A percentile compares a stretch with the other conserved stretches of the same genome.
Evolutionary conservation across 176 grass and related monocot genomes (phyloP).

Genomic region (Oryza meridionalis): DNA sequence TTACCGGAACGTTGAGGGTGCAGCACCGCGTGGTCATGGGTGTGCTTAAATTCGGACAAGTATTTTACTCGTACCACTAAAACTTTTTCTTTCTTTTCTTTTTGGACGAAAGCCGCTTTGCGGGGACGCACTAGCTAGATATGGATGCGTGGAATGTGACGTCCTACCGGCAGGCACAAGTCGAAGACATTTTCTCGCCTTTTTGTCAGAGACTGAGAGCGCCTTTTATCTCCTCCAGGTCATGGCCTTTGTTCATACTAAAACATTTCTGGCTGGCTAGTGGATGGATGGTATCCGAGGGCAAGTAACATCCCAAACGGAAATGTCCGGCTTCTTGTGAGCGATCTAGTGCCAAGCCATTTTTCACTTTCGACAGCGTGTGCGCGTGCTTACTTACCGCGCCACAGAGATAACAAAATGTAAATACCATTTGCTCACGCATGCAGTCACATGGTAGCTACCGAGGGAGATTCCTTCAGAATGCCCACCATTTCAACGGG

Average conservation of each 20-base stretch:
- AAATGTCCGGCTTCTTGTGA: conserved; percentile 1
- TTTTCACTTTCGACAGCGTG: neutral
- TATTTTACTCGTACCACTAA: neutral
- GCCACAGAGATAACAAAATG: neutral
- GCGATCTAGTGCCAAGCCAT: conserved; percentile 11
- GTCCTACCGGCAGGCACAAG: conserved; percentile 41
- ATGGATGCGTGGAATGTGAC: conserved; percentile 26
- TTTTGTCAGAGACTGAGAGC: neutral
- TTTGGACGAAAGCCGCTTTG: neutral
- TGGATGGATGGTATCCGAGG: conserved; percentile 35
- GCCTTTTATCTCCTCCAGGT: conserved; percentile 11
- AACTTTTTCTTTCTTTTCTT: neutral
- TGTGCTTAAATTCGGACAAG: neutral
- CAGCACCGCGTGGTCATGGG: neutral
- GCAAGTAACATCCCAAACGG: conserved; percentile 14
- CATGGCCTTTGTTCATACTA: conserved; percentile 19
- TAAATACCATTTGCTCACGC: neutral
- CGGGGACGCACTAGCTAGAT: conserved; percentile 7
- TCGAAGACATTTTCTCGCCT: neutral
- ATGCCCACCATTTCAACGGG: neutral
- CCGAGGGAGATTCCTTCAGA: neutral
- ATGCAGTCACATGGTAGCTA: conserved; percentile 18
- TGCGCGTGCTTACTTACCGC: conserved; percentile 31
- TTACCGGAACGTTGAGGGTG: neutral
- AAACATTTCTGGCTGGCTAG: neutral